Evolutionary conservation across 345 rosid species (phyloP).

Genomic region (Linum tenue): DNA sequence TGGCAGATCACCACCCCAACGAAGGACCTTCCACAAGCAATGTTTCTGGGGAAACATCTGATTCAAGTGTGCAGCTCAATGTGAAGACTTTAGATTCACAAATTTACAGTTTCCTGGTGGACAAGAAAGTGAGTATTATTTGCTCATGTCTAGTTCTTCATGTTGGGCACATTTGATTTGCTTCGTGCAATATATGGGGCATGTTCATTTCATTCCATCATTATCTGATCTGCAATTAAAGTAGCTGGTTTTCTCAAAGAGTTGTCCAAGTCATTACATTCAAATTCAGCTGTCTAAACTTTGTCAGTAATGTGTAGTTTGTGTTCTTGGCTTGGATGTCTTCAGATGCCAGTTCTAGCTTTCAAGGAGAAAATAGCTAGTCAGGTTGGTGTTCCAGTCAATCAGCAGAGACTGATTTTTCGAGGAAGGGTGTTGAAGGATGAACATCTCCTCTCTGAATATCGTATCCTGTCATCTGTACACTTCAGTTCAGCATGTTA

Average conservation of each 20-base stretch:
- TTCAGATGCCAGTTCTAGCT: conserved; percentile 57
- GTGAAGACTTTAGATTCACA: conserved; percentile 83
- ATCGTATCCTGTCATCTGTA: conserved; percentile 56
- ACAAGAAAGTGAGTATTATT: conserved; percentile 53
- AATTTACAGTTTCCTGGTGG: conserved; percentile 51
- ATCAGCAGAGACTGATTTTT: conserved; percentile 86
- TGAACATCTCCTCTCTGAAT: conserved; percentile 78
- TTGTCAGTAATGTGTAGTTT: neutral
- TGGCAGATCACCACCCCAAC: conserved; percentile 48
- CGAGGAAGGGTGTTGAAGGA: conserved; percentile 87
- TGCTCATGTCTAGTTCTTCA: neutral
- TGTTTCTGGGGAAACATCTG: conserved; percentile 39
- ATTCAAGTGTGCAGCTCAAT: conserved; percentile 58
- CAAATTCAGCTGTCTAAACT: neutral
- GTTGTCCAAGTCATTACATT: neutral
- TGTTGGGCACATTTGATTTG: neutral
- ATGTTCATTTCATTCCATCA: neutral
- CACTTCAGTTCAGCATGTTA: neutral
- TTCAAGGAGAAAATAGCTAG: conserved; percentile 86
- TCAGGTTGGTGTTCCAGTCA: conserved; percentile 64
- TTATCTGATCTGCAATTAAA: neutral
- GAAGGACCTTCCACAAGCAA: conserved; percentile 47
- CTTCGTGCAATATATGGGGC: no score
- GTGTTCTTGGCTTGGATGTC: conserved; percentile 11
- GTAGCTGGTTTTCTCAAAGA: neutral